These are phyloP conservation scores for Neurospora intermedia DNA, from an alignment of 495 filamentous ascomycete species.

Conservation along the genomic window DNA sequence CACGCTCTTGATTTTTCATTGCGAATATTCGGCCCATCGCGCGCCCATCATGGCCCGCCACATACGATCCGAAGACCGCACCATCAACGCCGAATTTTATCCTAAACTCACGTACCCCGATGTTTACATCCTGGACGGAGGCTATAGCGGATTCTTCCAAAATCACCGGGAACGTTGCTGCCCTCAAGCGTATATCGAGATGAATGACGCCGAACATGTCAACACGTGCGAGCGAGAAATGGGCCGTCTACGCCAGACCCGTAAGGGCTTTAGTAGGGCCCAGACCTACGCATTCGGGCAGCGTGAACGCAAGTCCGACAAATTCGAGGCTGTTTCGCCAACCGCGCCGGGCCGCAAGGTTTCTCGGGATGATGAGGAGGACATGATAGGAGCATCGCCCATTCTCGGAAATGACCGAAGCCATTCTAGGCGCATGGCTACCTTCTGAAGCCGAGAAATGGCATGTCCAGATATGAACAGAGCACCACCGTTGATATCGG, in stretches of 20 bases:
- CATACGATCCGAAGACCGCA: conserved; percentile 78
- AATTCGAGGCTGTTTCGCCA: conserved; percentile 47
- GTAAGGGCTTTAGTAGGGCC: conserved; percentile 73
- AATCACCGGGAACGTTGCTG: conserved; percentile 69
- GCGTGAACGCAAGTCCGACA: conserved; percentile 29
- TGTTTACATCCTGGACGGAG: conserved; percentile 92
- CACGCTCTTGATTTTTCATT: conserved; percentile 85
- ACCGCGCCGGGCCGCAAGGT: conserved; percentile 50
- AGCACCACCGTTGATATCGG: not conserved
- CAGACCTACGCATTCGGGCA: conserved; percentile 91
- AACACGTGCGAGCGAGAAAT: conserved; percentile 89
- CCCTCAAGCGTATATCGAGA: conserved; percentile 92
- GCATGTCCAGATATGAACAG: not conserved
- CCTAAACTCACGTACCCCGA: conserved; percentile 87
- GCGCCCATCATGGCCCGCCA: conserved; percentile 94
- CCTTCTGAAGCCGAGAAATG: conserved; percentile 39
- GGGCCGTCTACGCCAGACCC: conserved; percentile 67
- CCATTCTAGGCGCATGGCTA: conserved; percentile 59
- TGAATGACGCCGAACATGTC: conserved; percentile 81
- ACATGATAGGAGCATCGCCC: conserved; percentile 44
- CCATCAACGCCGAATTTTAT: conserved; percentile 69
- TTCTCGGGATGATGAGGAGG: conserved; percentile 27
- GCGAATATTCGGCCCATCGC: conserved; percentile 95
- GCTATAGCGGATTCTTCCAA: conserved; percentile 85
- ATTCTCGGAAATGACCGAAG: conserved; percentile 41